phyloP scores from a whole-genome alignment of 306 rosid species.

The Arachis stenosperma region DNA sequence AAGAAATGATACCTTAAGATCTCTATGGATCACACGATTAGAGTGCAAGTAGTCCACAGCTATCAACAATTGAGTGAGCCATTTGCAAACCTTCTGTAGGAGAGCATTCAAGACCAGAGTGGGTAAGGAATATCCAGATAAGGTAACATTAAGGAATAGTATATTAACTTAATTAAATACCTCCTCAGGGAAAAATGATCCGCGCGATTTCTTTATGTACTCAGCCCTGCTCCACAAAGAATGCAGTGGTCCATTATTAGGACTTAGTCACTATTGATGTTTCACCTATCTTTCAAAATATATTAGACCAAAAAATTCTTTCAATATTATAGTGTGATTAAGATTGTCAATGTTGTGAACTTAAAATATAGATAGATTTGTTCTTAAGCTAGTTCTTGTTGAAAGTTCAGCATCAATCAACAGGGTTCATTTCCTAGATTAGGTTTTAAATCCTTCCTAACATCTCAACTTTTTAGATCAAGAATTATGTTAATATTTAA shows the following conservation, averaged over 20 bases:
- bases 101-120: slow-evolving; percentile 34
- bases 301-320: not conserved
- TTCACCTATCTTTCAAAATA: slow-evolving; percentile 25
- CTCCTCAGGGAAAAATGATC: slow-evolving; percentile 75
- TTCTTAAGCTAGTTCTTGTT: not conserved
- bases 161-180: slow-evolving; percentile 50
- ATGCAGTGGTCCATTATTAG: slow-evolving; percentile 33
- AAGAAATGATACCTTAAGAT: slow-evolving; percentile 69
- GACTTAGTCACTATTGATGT: slow-evolving; percentile 27
- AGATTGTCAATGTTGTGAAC: not conserved
- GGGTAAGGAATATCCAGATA: slow-evolving; percentile 26
- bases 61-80: slow-evolving; percentile 81
- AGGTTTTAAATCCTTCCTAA: not conserved
- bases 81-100: slow-evolving; percentile 82
- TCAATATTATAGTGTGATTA: not conserved
- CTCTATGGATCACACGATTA: slow-evolving; percentile 87
- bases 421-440: not conserved
- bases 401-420: slow-evolving; percentile 19
- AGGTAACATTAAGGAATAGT: slow-evolving; percentile 18
- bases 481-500: too few relatives aligned
- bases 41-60: slow-evolving; percentile 92
- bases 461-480: not conserved
- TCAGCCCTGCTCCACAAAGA: slow-evolving; percentile 66
- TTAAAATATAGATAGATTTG: not conserved
- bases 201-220: slow-evolving; percentile 72